Conservation (phyloP, 345 rosid species). For the Draba incana region DNA sequence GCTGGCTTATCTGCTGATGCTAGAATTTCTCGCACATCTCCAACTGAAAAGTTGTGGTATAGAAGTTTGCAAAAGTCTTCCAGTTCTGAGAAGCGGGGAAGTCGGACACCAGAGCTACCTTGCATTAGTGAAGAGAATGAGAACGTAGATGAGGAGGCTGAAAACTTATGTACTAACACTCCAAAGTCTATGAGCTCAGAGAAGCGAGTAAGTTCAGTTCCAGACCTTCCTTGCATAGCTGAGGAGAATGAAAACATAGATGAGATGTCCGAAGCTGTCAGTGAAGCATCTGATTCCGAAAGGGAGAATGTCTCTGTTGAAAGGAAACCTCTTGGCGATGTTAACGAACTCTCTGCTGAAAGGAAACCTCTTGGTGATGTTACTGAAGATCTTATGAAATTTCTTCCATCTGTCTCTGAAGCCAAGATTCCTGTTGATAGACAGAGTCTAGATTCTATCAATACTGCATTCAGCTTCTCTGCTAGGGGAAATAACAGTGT, state of each 20-base stretch:
- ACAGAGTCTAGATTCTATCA: slow-evolving; percentile 68
- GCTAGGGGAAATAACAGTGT: slow-evolving; percentile 50
- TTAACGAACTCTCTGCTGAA: slow-evolving; percentile 44
- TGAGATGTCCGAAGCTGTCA: slow-evolving; percentile 48
- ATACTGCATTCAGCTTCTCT: slow-evolving; percentile 53
- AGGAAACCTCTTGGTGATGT: slow-evolving; percentile 66
- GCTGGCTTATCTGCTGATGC: slow-evolving; percentile 46
- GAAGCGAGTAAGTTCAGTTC: slow-evolving; percentile 61
- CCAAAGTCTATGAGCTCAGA: slow-evolving; percentile 63
- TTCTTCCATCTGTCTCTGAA: slow-evolving; percentile 53
- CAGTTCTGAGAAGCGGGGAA: slow-evolving; percentile 70
- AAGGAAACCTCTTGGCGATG: slow-evolving; percentile 64
- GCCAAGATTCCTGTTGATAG: slow-evolving; percentile 53
- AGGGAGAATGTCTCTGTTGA: slow-evolving; percentile 42
- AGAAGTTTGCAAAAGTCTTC: slow-evolving; percentile 57
- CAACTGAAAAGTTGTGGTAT: slow-evolving; percentile 78
- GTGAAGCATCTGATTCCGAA: slow-evolving; percentile 44
- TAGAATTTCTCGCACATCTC: slow-evolving; percentile 61
- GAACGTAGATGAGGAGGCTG: slow-evolving; percentile 50
- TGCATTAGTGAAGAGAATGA: slow-evolving; percentile 86
- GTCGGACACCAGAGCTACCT: slow-evolving; percentile 81
- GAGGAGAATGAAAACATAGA: slow-evolving; percentile 73
- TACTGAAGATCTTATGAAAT: slow-evolving; percentile 44
- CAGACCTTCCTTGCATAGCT: slow-evolving; percentile 76
- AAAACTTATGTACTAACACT: slow-evolving; percentile 56